phyloP scores from a whole-genome alignment of 2,329 filamentous ascomycete genomes.

The Cordyceps cicadae region DNA sequence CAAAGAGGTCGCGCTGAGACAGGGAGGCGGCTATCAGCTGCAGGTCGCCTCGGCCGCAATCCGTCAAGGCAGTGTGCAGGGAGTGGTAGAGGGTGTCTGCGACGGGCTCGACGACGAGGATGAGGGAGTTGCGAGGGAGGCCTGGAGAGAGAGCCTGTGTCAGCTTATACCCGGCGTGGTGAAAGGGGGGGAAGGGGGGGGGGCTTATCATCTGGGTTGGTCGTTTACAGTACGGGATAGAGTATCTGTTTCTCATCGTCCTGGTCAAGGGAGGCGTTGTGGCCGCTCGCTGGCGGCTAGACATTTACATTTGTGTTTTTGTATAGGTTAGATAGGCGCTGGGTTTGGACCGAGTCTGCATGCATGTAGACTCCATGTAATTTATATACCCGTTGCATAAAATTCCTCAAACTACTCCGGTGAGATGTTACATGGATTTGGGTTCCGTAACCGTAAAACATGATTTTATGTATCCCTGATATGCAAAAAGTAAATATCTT shows the following conservation, averaged over 20 bases:
- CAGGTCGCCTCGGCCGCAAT: not conserved
- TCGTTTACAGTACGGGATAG: not conserved
- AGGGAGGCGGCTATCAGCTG: not conserved
- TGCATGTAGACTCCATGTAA: not conserved
- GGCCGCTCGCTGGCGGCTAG: not conserved
- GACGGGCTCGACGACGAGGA: not conserved
- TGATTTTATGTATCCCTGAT: conserved; percentile 4
- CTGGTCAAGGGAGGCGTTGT: not conserved
- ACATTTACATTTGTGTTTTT: not conserved
- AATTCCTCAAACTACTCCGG: not conserved
- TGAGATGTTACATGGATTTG: not conserved
- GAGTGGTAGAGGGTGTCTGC: not conserved
- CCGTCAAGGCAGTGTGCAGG: not conserved
- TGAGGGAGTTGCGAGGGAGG: not conserved
- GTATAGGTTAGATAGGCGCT: not conserved
- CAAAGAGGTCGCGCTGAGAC: not conserved
- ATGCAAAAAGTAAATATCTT: not conserved
- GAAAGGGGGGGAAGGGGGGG: too few species aligned
- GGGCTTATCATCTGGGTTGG: not conserved
- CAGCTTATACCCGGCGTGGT: not conserved
- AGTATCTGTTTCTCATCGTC: not conserved
- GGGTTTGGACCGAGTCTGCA: not conserved
- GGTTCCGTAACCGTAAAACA: not conserved
- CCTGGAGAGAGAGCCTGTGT: not conserved
- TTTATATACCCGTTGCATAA: not conserved